These are phyloP conservation scores for Epichloe sp. DNA, from an alignment of 2,329 filamentous ascomycete species.

Conservation along the genomic window DNA sequence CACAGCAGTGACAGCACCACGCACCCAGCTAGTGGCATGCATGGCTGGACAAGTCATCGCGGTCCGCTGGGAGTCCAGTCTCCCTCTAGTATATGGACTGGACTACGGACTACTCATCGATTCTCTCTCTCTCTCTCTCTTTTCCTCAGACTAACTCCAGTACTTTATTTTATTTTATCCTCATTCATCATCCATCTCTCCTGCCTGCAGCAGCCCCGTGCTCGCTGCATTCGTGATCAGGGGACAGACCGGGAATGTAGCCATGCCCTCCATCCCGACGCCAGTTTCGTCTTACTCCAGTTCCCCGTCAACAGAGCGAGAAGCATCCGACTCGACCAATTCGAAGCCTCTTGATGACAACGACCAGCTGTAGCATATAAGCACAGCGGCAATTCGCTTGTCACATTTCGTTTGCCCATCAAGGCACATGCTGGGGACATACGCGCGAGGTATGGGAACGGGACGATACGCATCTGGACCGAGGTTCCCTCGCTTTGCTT, in stretches of 20 bases:
- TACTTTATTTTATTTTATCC: too few relatives aligned
- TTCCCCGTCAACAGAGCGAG: background rate
- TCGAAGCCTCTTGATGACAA: background rate
- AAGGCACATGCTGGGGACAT: background rate
- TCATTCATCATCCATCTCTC: too few relatives aligned
- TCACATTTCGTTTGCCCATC: background rate
- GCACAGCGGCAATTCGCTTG: background rate
- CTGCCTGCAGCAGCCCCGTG: too few relatives aligned
- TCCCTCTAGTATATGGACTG: background rate
- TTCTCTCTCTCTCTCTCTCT: background rate
- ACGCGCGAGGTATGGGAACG: background rate
- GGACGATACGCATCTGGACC: background rate
- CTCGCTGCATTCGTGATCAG: too few relatives aligned
- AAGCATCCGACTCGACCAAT: too few relatives aligned
- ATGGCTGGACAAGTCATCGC: background rate
- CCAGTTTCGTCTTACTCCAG: too few relatives aligned
- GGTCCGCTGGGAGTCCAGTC: slow-evolving; percentile 2
- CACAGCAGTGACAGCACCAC: slow-evolving; percentile 3
- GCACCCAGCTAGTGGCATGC: background rate
- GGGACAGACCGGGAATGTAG: too few relatives aligned
- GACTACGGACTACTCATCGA: too few relatives aligned
- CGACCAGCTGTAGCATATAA: background rate
- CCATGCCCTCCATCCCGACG: too few relatives aligned
- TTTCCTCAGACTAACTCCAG: background rate
- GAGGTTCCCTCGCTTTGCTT: background rate